Evolutionary conservation across 768 basidiomycete species (phyloP), one percentile per base, ranked within the genome.

Genomic region (Hygrocybe punicea): DNA sequence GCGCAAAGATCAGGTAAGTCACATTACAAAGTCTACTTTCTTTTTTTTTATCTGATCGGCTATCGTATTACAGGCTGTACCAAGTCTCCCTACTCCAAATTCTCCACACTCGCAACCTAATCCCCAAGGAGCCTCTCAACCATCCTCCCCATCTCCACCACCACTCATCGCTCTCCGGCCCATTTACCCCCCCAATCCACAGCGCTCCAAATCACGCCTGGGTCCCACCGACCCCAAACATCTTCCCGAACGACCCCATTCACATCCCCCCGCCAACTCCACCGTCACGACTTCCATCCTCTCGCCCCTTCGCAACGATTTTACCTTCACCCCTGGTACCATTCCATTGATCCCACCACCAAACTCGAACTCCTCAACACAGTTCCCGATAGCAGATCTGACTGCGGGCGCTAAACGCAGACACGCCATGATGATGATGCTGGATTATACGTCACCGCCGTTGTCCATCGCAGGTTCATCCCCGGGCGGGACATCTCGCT

Each of bases 361-460:
- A 8, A 33, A 19, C 51, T 11, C 24, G 13, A 49, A 21, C 8
- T 16, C 24, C 44, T 35, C 44, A 25, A 46, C 35, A 6, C 55
- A 37, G 2, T 45, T 39, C 36, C 54, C 57, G 39, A 58, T 54
- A 9, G 33, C 50, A 7, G 56, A 51, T 21, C 71, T 84, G 37
- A 70, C 80, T 4, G 77, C 81, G 0, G 87, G 86, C 33, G 76
- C 82, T 1, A 91, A 91, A 70, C 83, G 90, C 7, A 81, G 89
- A 34, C 87, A 91, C 62, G 86, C 87, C 0, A 79, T 87, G 64
- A 88, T 90, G 84, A 84, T 88, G 80, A 82, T 86, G 78, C 78
- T 87, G 3, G 87, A 89, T 61, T 73, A 85, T 0, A 63, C 76
- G 14, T 63, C 79, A 3, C 60, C 79, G 11, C 61, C 77, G 0